Conservation (phyloP, 768 basidiomycete genomes). For the Inosperma sp. region DNA sequence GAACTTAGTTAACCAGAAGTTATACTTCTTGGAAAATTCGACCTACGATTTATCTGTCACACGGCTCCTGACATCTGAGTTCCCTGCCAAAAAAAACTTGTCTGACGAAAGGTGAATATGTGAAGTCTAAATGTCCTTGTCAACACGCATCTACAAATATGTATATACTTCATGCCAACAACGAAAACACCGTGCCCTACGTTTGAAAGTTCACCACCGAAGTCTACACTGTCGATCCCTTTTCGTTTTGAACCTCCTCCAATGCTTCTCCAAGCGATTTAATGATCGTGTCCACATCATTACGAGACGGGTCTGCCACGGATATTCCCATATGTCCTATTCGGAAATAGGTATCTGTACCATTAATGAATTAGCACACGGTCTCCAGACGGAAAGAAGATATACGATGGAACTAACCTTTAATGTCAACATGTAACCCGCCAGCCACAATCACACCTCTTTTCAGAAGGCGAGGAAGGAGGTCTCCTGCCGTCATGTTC, state of each 20-base stretch:
- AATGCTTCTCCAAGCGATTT: slow-evolving; percentile 58
- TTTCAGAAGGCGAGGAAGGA: slow-evolving; percentile 69
- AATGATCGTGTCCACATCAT: slow-evolving; percentile 73
- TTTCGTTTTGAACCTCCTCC: slow-evolving; percentile 34
- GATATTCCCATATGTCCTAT: slow-evolving; percentile 82
- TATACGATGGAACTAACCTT: slow-evolving; percentile 76
- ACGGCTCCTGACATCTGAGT: too few relatives aligned
- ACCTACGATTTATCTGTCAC: too few relatives aligned
- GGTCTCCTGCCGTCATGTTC: slow-evolving; percentile 69
- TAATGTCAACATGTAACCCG: slow-evolving; percentile 79
- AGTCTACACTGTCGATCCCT: slow-evolving; percentile 13
- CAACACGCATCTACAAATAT: too few relatives aligned
- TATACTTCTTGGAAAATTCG: too few relatives aligned
- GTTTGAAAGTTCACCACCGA: slow-evolving; percentile 10
- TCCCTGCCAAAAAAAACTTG: too few relatives aligned
- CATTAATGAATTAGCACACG: not conserved
- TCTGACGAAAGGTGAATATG: too few relatives aligned
- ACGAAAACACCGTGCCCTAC: too few relatives aligned
- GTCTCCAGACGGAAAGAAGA: slow-evolving; percentile 28
- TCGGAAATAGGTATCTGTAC: slow-evolving; percentile 79
- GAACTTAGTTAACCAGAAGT: too few relatives aligned
- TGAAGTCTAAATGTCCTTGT: too few relatives aligned
- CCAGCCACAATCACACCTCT: slow-evolving; percentile 80
- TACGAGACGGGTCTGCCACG: slow-evolving; percentile 64
- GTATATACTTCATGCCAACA: too few relatives aligned